A percentile compares a stretch with the other conserved stretches of the same genome.
Conservation (phyloP, 140 eudicot species). For the Flaveria floridana region DNA sequence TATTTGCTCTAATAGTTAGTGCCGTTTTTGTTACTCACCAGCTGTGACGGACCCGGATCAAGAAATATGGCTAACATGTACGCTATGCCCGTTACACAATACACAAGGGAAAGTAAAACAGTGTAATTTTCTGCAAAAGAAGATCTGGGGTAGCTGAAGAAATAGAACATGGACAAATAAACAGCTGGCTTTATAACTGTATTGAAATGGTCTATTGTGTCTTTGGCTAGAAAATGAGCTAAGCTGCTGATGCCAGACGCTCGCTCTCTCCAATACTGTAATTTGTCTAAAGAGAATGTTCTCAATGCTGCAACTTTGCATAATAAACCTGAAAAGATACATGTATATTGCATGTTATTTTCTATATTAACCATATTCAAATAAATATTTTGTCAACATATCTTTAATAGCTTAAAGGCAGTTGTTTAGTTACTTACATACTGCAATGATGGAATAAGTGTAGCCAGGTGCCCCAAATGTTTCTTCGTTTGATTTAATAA, state of each 20-base stretch:
- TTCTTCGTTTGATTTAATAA: slow-evolving; percentile 62
- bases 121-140: slow-evolving; percentile 68
- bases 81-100: slow-evolving; percentile 90
- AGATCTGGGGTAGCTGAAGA: slow-evolving; percentile 86
- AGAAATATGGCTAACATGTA: slow-evolving; percentile 84
- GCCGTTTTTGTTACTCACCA: slow-evolving; percentile 45
- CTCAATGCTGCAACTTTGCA: slow-evolving; percentile 93
- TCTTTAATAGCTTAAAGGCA: slow-evolving; percentile 18
- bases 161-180: slow-evolving; percentile 82
- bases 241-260: slow-evolving; percentile 87
- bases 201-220: slow-evolving; percentile 77
- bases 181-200: slow-evolving; percentile 74
- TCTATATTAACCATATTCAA: not conserved
- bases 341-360: slow-evolving; percentile 15
- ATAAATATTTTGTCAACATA: not conserved
- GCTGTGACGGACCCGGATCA: slow-evolving; percentile 88
- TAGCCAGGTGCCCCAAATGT: slow-evolving; percentile 80
- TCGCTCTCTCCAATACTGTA: slow-evolving; percentile 90
- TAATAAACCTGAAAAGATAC: slow-evolving; percentile 60
- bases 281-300: slow-evolving; percentile 75
- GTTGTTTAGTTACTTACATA: slow-evolving; percentile 58
- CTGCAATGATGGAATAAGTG: slow-evolving; percentile 84
- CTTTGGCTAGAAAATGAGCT: slow-evolving; percentile 85
- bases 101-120: slow-evolving; percentile 78
- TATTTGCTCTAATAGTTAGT: no score